Evolutionary conservation across 2,329 filamentous ascomycete species (phyloP).

Genomic region (Trichoderma aggressivum): DNA sequence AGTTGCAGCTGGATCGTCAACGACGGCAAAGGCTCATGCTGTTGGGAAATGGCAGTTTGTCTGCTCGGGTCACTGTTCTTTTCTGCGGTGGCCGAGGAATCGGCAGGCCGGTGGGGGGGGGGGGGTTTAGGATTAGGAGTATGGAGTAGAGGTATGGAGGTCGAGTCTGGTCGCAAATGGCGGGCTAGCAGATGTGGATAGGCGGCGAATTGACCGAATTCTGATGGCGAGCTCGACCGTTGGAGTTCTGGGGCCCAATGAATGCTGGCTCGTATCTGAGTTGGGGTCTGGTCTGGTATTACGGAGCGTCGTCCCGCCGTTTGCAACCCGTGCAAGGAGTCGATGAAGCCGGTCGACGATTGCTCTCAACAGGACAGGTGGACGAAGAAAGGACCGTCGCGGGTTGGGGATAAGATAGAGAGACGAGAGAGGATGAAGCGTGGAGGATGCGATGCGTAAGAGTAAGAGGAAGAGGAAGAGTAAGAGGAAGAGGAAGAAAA

Average conservation of each 20-base stretch:
- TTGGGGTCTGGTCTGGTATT: not conserved
- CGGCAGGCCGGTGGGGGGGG: constrained; percentile 15
- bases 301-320: not conserved
- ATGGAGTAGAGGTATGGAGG: not conserved
- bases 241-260: not conserved
- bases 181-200: constrained; percentile 8
- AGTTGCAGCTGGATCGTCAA: constrained; percentile 20
- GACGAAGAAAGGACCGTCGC: not conserved
- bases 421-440: not conserved
- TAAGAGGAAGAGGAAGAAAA: constrained; percentile 3
- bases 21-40: constrained; percentile 27
- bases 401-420: not conserved
- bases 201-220: constrained; percentile 16
- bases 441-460: not conserved
- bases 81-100: constrained; percentile 12
- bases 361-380: not conserved
- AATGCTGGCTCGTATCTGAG: not conserved
- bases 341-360: not conserved
- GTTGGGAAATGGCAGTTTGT: constrained; percentile 1
- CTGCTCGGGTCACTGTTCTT: not conserved
- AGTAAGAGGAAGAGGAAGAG: too few relatives aligned
- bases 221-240: not conserved
- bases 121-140: not conserved
- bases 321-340: not conserved
- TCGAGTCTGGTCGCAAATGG: not conserved